A percentile compares a stretch with the other conserved stretches of the same genome.
Conservation (phyloP, 768 basidiomycete genomes). For the Ramaria sp. region DNA sequence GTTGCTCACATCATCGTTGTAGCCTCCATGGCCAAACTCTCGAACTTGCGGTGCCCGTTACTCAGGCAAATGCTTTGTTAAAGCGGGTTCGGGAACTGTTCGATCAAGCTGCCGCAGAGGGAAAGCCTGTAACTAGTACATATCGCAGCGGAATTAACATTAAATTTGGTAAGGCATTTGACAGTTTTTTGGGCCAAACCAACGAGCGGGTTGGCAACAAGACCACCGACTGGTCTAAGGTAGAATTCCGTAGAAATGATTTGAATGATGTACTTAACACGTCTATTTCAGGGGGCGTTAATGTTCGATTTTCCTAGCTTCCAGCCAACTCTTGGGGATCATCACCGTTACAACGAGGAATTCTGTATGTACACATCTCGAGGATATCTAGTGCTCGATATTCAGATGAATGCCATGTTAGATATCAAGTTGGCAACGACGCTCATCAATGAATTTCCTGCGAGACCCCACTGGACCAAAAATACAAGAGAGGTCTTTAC, state of each 20-base stretch:
- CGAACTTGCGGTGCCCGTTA: constrained; percentile 9
- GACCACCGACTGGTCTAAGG: constrained; percentile 9
- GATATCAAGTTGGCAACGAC: constrained; percentile 6
- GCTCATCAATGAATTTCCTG: constrained; percentile 8
- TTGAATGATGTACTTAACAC: too few species aligned
- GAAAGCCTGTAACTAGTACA: constrained; percentile 8
- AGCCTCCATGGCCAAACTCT: constrained; percentile 9
- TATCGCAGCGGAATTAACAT: constrained; percentile 11
- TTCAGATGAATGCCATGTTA: not conserved
- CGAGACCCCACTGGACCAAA: constrained; percentile 11
- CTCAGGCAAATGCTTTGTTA: constrained; percentile 6
- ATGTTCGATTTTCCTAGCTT: constrained; percentile 10
- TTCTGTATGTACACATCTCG: constrained; percentile 7
- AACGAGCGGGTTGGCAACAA: constrained; percentile 5
- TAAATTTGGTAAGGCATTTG: constrained; percentile 11
- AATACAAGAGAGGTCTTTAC: constrained; percentile 9
- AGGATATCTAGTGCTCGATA: not conserved
- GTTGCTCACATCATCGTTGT: not conserved
- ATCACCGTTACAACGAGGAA: constrained; percentile 9
- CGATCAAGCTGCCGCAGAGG: constrained; percentile 10
- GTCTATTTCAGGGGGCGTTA: not conserved
- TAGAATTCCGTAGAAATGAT: not conserved
- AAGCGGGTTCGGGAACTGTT: constrained; percentile 10
- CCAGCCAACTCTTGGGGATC: constrained; percentile 4
- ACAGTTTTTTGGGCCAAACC: constrained; percentile 10